phyloP scores from a whole-genome alignment of 257 asterid genomes.

The Parsonsia alboflavescens region DNA sequence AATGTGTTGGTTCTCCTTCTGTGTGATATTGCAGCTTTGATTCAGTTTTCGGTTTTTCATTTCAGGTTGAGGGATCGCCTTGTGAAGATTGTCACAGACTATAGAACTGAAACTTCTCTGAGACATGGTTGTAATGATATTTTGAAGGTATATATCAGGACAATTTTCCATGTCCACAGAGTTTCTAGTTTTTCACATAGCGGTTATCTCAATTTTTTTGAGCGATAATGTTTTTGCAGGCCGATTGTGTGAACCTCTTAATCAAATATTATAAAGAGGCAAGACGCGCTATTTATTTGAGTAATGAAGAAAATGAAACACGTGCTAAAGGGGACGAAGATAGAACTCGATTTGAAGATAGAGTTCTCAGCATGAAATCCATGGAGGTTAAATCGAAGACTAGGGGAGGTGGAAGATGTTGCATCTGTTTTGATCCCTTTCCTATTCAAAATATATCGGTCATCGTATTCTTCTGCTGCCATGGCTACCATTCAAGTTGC shows the following conservation, averaged over 20 bases:
- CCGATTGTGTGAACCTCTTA: constrained; percentile 84
- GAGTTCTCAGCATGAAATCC: constrained; percentile 48
- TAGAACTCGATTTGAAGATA: constrained; percentile 27
- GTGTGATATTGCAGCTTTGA: not conserved
- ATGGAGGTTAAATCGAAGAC: constrained; percentile 72
- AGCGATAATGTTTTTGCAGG: constrained; percentile 34
- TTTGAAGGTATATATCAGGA: constrained; percentile 57
- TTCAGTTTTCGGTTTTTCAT: constrained; percentile 18
- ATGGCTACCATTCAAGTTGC: constrained; percentile 83
- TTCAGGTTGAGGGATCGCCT: constrained; percentile 91
- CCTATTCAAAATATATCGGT: constrained; percentile 61
- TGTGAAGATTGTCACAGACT: constrained; percentile 91
- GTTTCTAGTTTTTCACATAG: not conserved
- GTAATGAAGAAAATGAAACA: constrained; percentile 67
- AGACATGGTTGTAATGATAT: constrained; percentile 93
- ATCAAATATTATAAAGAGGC: constrained; percentile 93
- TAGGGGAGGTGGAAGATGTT: constrained; percentile 80
- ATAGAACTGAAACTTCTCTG: constrained; percentile 93
- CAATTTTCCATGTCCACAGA: not conserved
- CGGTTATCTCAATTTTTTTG: not conserved
- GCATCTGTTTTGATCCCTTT: constrained; percentile 94
- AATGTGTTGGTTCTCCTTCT: not conserved
- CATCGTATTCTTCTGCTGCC: constrained; percentile 84
- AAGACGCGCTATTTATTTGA: constrained; percentile 64
- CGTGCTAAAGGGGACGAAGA: constrained; percentile 48